phyloP scores from a whole-genome alignment of 805 yeast genomes.

The Komagataella phaffii region DNA sequence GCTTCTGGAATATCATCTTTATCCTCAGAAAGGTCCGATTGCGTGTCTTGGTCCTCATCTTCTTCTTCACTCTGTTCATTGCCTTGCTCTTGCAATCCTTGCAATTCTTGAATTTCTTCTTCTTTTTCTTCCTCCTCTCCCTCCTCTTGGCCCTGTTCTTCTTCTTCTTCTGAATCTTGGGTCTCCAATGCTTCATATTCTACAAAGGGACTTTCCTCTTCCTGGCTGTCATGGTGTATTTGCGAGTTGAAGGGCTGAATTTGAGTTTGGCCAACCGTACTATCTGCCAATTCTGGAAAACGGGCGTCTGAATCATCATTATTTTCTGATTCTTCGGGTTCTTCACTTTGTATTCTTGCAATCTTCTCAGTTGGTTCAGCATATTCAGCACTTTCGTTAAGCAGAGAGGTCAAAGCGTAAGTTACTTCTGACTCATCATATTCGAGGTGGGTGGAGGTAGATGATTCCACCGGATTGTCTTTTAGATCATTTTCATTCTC shows the following conservation, averaged over 20 bases:
- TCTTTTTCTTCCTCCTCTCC: conserved; percentile 9
- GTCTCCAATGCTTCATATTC: neutral
- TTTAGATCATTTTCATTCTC: neutral
- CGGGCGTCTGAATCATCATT: neutral
- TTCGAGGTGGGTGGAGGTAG: neutral
- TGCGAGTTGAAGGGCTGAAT: too few species aligned
- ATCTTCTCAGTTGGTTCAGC: neutral
- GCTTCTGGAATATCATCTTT: neutral
- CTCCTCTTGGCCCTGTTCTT: conserved; percentile 4
- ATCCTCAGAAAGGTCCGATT: conserved; percentile 5
- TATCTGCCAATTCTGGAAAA: neutral
- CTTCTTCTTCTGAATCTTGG: conserved; percentile 5
- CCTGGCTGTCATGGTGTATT: neutral
- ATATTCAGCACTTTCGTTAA: neutral
- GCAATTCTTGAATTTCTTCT: conserved; percentile 7
- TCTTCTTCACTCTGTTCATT: conserved; percentile 8
- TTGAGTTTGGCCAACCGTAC: neutral
- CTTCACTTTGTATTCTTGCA: neutral
- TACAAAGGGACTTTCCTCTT: neutral
- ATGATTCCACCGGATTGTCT: neutral
- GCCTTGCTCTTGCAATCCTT: conserved; percentile 3
- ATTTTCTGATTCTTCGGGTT: neutral
- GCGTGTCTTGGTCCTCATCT: conserved; percentile 7
- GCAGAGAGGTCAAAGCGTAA: neutral
- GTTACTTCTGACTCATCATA: neutral